A percentile compares a stretch with the other conserved stretches of the same genome.
Conservation (phyloP, 371 early-diverging fungal species). For the Haplosporangium sp. region DNA sequence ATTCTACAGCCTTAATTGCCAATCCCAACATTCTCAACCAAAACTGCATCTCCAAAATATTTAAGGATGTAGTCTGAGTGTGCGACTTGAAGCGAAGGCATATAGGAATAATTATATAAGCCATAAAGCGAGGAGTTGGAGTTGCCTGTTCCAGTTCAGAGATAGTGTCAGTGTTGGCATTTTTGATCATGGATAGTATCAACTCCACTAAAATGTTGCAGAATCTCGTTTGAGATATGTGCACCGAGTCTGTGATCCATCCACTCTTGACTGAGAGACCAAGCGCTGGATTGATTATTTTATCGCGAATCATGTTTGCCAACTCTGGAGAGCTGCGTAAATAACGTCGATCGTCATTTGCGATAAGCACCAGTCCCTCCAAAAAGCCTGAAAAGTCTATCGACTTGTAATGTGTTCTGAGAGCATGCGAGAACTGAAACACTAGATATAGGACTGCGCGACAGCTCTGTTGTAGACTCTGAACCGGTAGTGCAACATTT, state of each 20-base stretch:
- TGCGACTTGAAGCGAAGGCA: constrained; percentile 61
- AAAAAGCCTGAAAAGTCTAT: constrained; percentile 67
- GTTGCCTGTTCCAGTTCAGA: constrained; percentile 61
- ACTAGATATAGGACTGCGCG: constrained; percentile 61
- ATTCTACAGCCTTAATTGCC: constrained; percentile 59
- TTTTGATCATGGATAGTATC: constrained; percentile 66
- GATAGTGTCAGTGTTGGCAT: constrained; percentile 65
- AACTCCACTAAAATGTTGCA: constrained; percentile 66
- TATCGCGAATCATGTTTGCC: constrained; percentile 61
- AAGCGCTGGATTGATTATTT: constrained; percentile 62
- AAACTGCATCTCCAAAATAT: constrained; percentile 48
- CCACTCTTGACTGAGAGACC: constrained; percentile 58
- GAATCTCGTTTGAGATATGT: constrained; percentile 52
- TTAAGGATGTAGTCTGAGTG: constrained; percentile 45
- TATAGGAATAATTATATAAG: constrained; percentile 63
- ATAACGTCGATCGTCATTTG: constrained; percentile 60
- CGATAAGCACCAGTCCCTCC: constrained; percentile 61
- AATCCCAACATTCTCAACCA: constrained; percentile 46
- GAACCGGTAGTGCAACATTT: constrained; percentile 46
- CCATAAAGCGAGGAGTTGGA: constrained; percentile 61
- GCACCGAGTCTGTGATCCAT: constrained; percentile 57
- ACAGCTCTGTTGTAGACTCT: constrained; percentile 56
- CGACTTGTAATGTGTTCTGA: constrained; percentile 63
- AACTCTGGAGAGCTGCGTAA: constrained; percentile 60
- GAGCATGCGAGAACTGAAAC: constrained; percentile 58